Conservation (phyloP, 1,139 yeast species). For the Hanseniaspora uvarum region DNA sequence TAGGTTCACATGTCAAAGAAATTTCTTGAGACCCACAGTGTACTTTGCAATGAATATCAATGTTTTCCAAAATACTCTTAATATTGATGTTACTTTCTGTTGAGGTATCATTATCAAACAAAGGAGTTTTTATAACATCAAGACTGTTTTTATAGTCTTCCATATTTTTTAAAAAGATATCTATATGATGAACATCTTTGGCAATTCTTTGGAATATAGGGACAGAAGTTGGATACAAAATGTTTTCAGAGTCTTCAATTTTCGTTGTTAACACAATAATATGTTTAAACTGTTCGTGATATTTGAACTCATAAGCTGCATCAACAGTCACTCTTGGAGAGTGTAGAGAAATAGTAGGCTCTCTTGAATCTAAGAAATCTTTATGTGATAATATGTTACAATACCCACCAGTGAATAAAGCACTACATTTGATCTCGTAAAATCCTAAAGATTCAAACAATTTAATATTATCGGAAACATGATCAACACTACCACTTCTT, state of each 20-base stretch:
- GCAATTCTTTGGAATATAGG: slow-evolving; percentile 61
- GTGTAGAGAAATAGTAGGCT: slow-evolving; percentile 53
- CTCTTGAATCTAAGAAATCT: slow-evolving; percentile 38
- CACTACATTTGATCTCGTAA: slow-evolving; percentile 42
- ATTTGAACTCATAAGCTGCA: slow-evolving; percentile 35
- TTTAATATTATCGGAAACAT: not conserved
- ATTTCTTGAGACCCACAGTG: slow-evolving; percentile 63
- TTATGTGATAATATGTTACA: slow-evolving; percentile 39
- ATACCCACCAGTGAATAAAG: slow-evolving; percentile 63
- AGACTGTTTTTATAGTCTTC: not conserved
- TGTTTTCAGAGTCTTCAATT: slow-evolving; percentile 55
- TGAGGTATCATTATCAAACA: slow-evolving; percentile 16
- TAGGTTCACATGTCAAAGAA: slow-evolving; percentile 80
- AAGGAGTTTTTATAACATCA: slow-evolving; percentile 17
- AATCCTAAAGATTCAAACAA: slow-evolving; percentile 27
- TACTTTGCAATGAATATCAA: slow-evolving; percentile 57
- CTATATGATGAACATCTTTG: slow-evolving; percentile 36
- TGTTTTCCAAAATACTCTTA: slow-evolving; percentile 37
- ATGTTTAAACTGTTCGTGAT: slow-evolving; percentile 27
- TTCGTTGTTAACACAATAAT: slow-evolving; percentile 26
- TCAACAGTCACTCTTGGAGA: slow-evolving; percentile 68
- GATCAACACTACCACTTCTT: not conserved
- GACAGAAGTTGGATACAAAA: slow-evolving; percentile 60
- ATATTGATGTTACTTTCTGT: slow-evolving; percentile 30
- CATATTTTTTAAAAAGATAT: slow-evolving; percentile 19